Conservation (phyloP, 2,329 filamentous ascomycete genomes). For the Teratosphaeriaceae sp. region DNA sequence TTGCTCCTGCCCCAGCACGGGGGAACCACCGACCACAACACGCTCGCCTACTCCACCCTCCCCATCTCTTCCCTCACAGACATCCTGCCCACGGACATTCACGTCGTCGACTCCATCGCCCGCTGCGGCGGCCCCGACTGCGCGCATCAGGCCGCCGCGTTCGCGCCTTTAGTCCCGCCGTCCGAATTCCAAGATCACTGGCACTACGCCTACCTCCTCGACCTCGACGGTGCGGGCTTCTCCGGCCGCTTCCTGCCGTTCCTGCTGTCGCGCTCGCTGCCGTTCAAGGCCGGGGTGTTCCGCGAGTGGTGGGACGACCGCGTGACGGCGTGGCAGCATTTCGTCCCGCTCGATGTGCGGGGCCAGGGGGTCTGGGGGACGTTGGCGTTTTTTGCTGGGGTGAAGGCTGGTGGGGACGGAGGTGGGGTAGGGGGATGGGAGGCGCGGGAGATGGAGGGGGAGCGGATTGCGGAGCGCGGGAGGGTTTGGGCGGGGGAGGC, state of each 20-base stretch:
- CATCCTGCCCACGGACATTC: slow-evolving; percentile 50
- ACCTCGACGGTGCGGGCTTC: slow-evolving; percentile 63
- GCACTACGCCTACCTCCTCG: slow-evolving; percentile 62
- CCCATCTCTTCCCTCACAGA: slow-evolving; percentile 48
- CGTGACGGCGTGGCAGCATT: slow-evolving; percentile 70
- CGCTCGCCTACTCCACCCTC: slow-evolving; percentile 52
- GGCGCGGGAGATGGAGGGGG: slow-evolving; percentile 47
- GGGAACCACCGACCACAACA: not conserved
- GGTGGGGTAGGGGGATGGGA: slow-evolving; percentile 44
- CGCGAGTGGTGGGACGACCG: slow-evolving; percentile 73
- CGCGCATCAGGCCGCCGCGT: slow-evolving; percentile 45
- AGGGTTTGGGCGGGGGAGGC: slow-evolving; percentile 58
- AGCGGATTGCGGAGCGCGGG: slow-evolving; percentile 61
- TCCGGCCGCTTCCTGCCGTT: slow-evolving; percentile 60
- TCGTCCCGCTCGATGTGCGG: slow-evolving; percentile 68
- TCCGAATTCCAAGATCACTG: slow-evolving; percentile 53
- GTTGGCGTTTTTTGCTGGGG: slow-evolving; percentile 65
- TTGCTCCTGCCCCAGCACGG: slow-evolving; percentile 48
- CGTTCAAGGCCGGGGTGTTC: slow-evolving; percentile 66
- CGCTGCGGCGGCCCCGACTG: slow-evolving; percentile 53
- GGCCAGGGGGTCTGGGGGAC: slow-evolving; percentile 69
- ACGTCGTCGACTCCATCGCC: slow-evolving; percentile 51
- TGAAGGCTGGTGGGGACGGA: slow-evolving; percentile 43
- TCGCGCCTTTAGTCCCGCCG: slow-evolving; percentile 38
- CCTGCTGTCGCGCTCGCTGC: slow-evolving; percentile 59